Evolutionary conservation across 1,284 basidiomycete genomes (phyloP).

Genomic region (Ustilago loliicola): DNA sequence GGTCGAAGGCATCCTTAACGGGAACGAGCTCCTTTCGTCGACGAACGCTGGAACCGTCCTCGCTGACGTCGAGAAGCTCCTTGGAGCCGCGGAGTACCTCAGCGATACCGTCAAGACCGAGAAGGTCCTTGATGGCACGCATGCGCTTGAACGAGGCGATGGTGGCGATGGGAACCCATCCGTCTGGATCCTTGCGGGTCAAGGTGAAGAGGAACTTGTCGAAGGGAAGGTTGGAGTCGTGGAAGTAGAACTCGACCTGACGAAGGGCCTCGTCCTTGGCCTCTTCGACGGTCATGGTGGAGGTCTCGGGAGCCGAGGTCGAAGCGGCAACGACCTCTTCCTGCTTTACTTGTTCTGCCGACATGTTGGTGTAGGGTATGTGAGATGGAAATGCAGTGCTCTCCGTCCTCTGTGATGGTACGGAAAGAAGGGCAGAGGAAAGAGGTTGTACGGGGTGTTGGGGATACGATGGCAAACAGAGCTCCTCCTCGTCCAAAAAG

Average conservation of each 20-base stretch:
- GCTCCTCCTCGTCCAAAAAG: conserved; percentile 8
- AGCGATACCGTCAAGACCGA: conserved; percentile 60
- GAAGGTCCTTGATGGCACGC: conserved; percentile 74
- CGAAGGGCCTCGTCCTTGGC: conserved; percentile 58
- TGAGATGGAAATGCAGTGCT: not conserved
- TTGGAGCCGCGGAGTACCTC: conserved; percentile 52
- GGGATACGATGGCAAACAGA: conserved; percentile 11
- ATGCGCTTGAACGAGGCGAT: conserved; percentile 97
- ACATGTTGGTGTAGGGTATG: conserved; percentile 21
- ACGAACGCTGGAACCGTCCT: conserved; percentile 80
- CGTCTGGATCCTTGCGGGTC: conserved; percentile 71
- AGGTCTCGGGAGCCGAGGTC: conserved; percentile 19
- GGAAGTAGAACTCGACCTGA: conserved; percentile 92
- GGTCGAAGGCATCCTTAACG: conserved; percentile 64
- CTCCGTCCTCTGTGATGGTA: conserved; percentile 13
- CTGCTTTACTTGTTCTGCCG: conserved; percentile 41
- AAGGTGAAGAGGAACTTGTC: conserved; percentile 91
- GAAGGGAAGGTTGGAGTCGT: conserved; percentile 86
- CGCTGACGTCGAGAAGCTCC: conserved; percentile 80
- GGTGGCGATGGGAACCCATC: conserved; percentile 91
- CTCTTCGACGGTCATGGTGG: conserved; percentile 50
- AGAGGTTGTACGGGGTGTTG: not conserved
- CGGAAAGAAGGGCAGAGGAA: not conserved
- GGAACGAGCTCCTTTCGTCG: conserved; percentile 74
- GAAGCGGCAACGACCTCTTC: conserved; percentile 28